Base-by-base conservation (phyloP, 352 stramenopile genomes). In the Phytophthora boehmeriae region DNA sequence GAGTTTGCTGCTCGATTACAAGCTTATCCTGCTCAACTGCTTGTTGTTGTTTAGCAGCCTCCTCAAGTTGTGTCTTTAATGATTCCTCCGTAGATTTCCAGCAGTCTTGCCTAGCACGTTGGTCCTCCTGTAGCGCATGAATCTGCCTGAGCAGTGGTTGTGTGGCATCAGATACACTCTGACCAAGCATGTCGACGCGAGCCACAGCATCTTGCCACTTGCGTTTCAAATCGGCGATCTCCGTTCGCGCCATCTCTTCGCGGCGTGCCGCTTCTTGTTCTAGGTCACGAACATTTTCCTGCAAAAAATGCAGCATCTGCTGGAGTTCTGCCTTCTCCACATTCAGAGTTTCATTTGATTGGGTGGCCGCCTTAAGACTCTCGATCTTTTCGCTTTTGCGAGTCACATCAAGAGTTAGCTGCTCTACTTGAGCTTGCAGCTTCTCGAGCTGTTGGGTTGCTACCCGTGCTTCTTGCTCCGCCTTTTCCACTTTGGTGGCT, bases 121-220 rank as follows among this genome's bases (percentile, higher is more conserved):
- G 76, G 23, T 93, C 83, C 49, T 93, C 78, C 46, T 89, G 78
- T 2, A 95, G 64, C 19, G 66, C 70, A 38, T 86, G 68, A 45
- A 95, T 87, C 59, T 95, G 86, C 8, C 76, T 80, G 38, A 91
- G 50, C 5, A 95, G 65, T n/a, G 86, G 86, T 48, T 91, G 78
- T 9, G 86, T 93, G 2, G 86, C 83, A 30, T 92, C 86, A 0
- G 71, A 85, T 11, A 92, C 66, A 44, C 78, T 89, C 30, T 87
- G 76, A 0, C 81, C 83, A 22, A 95, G 66, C 50, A 75, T 63
- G 23, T 95, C 86, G 34, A 95, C 78, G 17, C 82, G 78, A 16
- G 48, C 64, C n/a, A 92, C 64, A 0, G 83, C 83, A 13, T 90
- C 81, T 50, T 92, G 80, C 81, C 83, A 95, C 62, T 92, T 91